Evolutionary conservation across 2,329 filamentous ascomycete genomes (phyloP), one percentile per base, ranked within the genome.

Genomic region (Bipolaris oryzae): DNA sequence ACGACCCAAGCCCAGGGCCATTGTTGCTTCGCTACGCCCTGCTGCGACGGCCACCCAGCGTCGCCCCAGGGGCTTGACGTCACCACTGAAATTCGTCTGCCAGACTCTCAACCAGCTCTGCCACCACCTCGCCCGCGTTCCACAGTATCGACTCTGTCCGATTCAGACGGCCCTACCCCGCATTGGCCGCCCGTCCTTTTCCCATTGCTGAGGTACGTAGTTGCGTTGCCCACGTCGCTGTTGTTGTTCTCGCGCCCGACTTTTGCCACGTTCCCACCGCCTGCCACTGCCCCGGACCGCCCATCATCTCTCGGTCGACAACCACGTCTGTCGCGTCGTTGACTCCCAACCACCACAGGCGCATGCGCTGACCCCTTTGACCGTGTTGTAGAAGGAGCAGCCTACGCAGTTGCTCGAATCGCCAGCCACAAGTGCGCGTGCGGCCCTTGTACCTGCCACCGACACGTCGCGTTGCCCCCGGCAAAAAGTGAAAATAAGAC

Each of bases 191-290:
- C 23, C 37, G 34, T 58, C 53, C 44, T 54, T 55, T 63, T 50
- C 55, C 49, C 53, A 59, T 55, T 58, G 62, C 58, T 50, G 54
- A 69, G 69, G 70, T 72, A 71, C 69, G 70, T 72, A 62, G 62
- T 52, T 43, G 60, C 56, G 61, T 48, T 18, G 38, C 47, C 37
- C 45, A n/a, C 53, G 61, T 55, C 44, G 63, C 53, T 60, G 60
- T 38, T 61, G 62, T 33, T 59, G 64, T 39, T 57, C 53, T 53
- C 46, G 60, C 61, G 61, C 60, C 57, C 48, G 62, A 56, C 58
- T n/a, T 60, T 66, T 58, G 61, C 66, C 60, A 64, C 60, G 61
- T 64, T 55, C 61, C 56, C 56, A 60, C 31, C 57, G 60, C 57
- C 57, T 66, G 63, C 63, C 59, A 44, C 58, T 11, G 11, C 47